Evolutionary conservation across 75 land plant genomes (phyloP).

Genomic region (Pinus albicaulis): DNA sequence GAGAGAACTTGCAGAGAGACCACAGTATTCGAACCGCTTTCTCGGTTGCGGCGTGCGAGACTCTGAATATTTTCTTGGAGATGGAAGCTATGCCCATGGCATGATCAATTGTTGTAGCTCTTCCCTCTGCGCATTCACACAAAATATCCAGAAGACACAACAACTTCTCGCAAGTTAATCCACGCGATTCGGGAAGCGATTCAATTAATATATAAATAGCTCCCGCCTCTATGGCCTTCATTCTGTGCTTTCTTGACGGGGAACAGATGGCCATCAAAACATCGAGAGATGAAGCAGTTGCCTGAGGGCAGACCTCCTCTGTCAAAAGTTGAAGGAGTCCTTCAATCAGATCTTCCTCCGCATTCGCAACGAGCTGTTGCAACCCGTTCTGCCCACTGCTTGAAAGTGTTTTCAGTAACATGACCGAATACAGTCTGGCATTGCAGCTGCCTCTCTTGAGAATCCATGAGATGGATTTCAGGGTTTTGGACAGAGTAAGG

Average conservation of each 20-base stretch:
- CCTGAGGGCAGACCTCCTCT: conserved; percentile 33
- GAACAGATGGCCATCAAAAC: conserved; percentile 20
- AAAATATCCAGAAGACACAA: conserved; percentile 19
- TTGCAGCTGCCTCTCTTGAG: conserved; percentile 37
- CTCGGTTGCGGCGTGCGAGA: conserved; percentile 10
- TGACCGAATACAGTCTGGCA: conserved; percentile 23
- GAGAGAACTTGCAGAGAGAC: conserved; percentile 26
- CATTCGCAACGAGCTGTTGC: conserved; percentile 4
- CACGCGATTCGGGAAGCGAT: conserved; percentile 13
- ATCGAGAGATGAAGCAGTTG: conserved; percentile 26
- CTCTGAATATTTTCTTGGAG: conserved; percentile 16
- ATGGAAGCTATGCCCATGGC: conserved; percentile 19
- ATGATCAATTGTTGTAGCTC: conserved; percentile 26
- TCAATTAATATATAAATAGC: conserved; percentile 26
- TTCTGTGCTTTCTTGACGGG: neutral
- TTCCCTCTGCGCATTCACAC: conserved; percentile 27
- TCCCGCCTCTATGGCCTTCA: conserved; percentile 30
- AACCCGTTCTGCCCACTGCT: conserved; percentile 4
- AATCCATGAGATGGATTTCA: conserved; percentile 11
- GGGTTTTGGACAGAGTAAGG: conserved; percentile 5
- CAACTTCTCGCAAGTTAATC: conserved; percentile 12
- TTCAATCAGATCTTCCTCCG: conserved; percentile 26
- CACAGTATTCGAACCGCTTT: conserved; percentile 9
- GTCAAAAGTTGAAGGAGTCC: conserved; percentile 39
- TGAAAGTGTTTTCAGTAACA: conserved; percentile 27